Base-by-base conservation (phyloP, 352 stramenopile genomes). In the Thraustochytrium striatum region DNA sequence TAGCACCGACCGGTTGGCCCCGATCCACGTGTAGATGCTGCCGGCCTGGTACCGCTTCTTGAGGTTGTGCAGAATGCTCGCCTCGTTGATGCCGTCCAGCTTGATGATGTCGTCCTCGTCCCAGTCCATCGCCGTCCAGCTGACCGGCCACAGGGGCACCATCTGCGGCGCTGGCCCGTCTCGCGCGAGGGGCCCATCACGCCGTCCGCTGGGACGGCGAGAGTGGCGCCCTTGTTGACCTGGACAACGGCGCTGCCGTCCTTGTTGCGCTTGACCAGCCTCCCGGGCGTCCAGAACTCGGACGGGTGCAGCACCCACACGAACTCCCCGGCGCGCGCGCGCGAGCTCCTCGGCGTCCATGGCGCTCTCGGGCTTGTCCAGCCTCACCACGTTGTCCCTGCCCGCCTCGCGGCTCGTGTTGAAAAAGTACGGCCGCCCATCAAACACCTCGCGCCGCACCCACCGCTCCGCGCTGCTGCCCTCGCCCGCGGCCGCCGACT, bases 11-110 rank as follows among this genome's bases (percentile, higher is more conserved):
- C 61, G 53, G 85, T 69, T 87, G 28, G 84, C 83, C n/a, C 84
- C 85, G 25, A 91, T 83, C 61, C 68, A 85, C 3, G 93, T 97
- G 86, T 98, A 97, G 72, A 97, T 96, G 81, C 96, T 86, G 82
- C 95, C 93, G 69, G 92, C 87, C 81, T 91, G 89, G 83, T 97
- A 98, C 58, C 93, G 89, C 79, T 35, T 28, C 19, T 55, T 3
- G 25, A 83, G 69, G 57, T 83, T 83, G 75, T 83, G 70, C 33
- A 83, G 50, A 38, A 83, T 83, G 25, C 32, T 79, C 13, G 79
- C 79, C 32, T 83, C 79, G 61, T 83, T 83, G n/a, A 83, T 59
- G n/a, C 39, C 52, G 43, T 83, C 79, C 39, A 83, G 73, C 57
- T 80, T 81, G 25, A 83, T 73, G 44, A 83, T 72, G 55, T 83